phyloP scores from a whole-genome alignment of 2,329 filamentous ascomycete species.

The Macrophomina tecta region DNA sequence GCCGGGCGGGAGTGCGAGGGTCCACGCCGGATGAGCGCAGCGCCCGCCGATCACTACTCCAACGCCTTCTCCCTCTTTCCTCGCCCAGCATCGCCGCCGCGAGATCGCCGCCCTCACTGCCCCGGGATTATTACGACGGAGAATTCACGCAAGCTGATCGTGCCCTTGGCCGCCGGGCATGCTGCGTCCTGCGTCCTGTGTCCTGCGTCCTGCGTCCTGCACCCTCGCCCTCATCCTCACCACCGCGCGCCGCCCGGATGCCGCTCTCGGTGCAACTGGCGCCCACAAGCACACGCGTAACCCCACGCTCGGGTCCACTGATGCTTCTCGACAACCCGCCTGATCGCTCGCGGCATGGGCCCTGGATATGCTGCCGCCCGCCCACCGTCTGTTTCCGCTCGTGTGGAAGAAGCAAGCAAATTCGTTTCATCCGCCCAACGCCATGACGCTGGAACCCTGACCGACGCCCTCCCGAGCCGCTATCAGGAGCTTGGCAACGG shows the following conservation, averaged over 20 bases:
- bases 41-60: background rate
- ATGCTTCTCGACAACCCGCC: background rate
- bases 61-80: background rate
- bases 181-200: too few species aligned
- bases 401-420: background rate
- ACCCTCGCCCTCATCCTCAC: background rate
- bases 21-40: background rate
- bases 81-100: conserved; percentile 1
- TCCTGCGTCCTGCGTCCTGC: too few species aligned
- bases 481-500: conserved; percentile 18
- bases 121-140: conserved; percentile 17
- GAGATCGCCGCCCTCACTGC: background rate
- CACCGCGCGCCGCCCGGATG: background rate
- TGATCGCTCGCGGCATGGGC: conserved; percentile 1
- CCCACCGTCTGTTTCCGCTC: background rate
- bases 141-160: conserved; percentile 15
- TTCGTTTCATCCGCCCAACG: background rate
- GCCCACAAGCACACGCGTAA: background rate
- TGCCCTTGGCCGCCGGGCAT: background rate
- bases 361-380: background rate
- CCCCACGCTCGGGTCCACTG: conserved; percentile 14
- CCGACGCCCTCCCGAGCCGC: background rate
- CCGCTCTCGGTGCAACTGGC: background rate
- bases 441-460: background rate
- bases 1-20: background rate